Percentiles rank a stretch among this genome's conserved stretches.
These are phyloP conservation scores for Termitomyces sp. DNA, from an alignment of 768 basidiomycete genomes.

Conservation along the genomic window DNA sequence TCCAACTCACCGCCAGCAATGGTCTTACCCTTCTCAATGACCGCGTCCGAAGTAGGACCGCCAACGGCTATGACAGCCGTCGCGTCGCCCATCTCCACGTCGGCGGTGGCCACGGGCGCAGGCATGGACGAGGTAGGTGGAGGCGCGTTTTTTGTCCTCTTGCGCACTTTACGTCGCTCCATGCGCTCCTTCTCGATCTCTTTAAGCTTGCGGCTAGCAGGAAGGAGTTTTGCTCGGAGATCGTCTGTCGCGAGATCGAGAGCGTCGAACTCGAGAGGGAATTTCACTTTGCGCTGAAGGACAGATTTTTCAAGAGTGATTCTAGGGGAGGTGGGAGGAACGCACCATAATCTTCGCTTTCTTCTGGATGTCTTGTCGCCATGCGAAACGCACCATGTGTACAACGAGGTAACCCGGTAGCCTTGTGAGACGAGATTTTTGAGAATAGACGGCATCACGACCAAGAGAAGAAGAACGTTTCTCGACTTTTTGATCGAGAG, in stretches of 20 bases:
- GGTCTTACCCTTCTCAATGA: constrained; percentile 21
- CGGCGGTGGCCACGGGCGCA: constrained; percentile 22
- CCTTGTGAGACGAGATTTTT: constrained; percentile 75
- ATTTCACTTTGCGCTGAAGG: constrained; percentile 81
- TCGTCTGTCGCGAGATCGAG: constrained; percentile 79
- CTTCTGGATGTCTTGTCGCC: constrained; percentile 84
- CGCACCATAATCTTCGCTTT: constrained; percentile 96
- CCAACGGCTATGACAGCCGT: constrained; percentile 15
- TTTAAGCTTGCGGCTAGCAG: constrained; percentile 66
- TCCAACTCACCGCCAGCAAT: constrained; percentile 44
- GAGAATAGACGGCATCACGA: constrained; percentile 76
- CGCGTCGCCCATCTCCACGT: constrained; percentile 45
- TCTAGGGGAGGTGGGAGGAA: background rate
- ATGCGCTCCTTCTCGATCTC: constrained; percentile 78
- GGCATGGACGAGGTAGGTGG: constrained; percentile 19
- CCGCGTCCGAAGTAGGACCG: constrained; percentile 14
- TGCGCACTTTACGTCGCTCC: constrained; percentile 79
- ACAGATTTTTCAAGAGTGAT: background rate
- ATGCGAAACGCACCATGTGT: constrained; percentile 95
- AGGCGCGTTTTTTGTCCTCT: constrained; percentile 52
- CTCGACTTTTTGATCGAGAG: constrained; percentile 80
- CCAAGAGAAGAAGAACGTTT: constrained; percentile 79
- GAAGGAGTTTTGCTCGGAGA: constrained; percentile 62
- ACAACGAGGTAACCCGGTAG: constrained; percentile 83
- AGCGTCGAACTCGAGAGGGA: constrained; percentile 84